These are phyloP conservation scores for Solanum neorickii DNA, from an alignment of 257 asterid genomes.

Conservation along the genomic window DNA sequence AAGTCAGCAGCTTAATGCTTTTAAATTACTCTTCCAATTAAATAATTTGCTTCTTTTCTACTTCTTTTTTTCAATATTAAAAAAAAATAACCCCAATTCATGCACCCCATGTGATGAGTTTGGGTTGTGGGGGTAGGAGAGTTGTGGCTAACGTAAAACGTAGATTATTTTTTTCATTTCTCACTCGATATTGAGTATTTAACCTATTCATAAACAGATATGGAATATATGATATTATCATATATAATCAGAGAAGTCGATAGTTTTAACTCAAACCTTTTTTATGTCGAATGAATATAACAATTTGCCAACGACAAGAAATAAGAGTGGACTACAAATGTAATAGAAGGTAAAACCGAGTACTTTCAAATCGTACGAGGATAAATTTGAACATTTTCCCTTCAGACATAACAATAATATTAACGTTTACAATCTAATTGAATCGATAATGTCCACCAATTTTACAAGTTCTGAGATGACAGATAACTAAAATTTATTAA, in stretches of 20 bases:
- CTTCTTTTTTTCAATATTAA: not conserved
- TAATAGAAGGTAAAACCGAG: not conserved
- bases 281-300: not conserved
- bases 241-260: too few relatives aligned
- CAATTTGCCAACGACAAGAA: not conserved
- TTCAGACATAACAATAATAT: not conserved
- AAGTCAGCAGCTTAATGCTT: constrained; percentile 5
- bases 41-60: not conserved
- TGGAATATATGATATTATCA: too few relatives aligned
- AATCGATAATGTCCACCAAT: not conserved
- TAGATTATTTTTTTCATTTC: too few relatives aligned
- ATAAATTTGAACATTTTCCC: not conserved
- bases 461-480: not conserved
- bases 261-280: too few relatives aligned
- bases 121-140: not conserved
- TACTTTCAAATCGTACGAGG: not conserved
- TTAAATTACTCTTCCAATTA: not conserved
- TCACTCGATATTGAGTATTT: too few relatives aligned
- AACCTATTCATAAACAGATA: too few relatives aligned
- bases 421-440: not conserved
- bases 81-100: not conserved
- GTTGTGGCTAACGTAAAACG: not conserved
- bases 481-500: not conserved
- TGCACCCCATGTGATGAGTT: not conserved
- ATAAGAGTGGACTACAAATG: not conserved